These are phyloP conservation scores for Aspergillus ochraceus DNA, from an alignment of 2,329 filamentous ascomycete species.

Conservation along the genomic window DNA sequence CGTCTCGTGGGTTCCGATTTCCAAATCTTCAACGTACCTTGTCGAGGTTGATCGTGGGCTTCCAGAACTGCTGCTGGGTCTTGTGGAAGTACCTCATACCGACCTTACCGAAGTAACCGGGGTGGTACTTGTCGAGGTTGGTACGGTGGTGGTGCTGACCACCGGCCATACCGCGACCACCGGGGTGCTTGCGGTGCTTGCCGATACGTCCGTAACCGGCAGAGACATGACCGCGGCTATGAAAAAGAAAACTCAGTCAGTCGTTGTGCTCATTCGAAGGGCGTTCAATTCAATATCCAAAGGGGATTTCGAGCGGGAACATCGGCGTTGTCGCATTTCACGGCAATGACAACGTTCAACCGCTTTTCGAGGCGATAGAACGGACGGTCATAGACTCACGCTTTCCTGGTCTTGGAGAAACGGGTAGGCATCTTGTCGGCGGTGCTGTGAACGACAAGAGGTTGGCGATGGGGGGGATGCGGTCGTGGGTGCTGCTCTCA, in stretches of 20 bases:
- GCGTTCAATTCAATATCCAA: neutral
- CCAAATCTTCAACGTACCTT: constrained; percentile 66
- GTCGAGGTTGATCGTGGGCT: constrained; percentile 97
- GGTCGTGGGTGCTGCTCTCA: constrained; percentile 31
- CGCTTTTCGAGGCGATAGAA: constrained; percentile 18
- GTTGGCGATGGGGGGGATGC: constrained; percentile 38
- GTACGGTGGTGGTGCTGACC: constrained; percentile 98
- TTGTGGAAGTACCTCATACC: constrained; percentile 98
- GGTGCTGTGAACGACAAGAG: constrained; percentile 42
- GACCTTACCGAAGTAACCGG: constrained; percentile 99
- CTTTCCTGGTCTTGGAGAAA: constrained; percentile 52
- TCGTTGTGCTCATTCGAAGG: constrained; percentile 6
- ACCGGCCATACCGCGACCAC: constrained; percentile 87
- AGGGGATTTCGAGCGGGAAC: neutral
- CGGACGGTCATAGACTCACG: constrained; percentile 39
- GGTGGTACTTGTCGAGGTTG: constrained; percentile 91
- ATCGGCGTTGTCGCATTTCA: constrained; percentile 12
- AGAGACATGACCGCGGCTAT: constrained; percentile 92
- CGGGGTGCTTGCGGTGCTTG: constrained; percentile 93
- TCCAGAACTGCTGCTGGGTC: constrained; percentile 94
- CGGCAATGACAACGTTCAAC: constrained; percentile 12
- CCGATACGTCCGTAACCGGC: constrained; percentile 97
- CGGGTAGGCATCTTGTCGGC: constrained; percentile 53
- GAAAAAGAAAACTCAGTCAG: constrained; percentile 24
- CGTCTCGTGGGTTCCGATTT: neutral